Percentiles rank a stretch among this genome's conserved stretches.
Evolutionary conservation across 2,329 filamentous ascomycete species (phyloP).

Genomic region (Venturia oleaginea): DNA sequence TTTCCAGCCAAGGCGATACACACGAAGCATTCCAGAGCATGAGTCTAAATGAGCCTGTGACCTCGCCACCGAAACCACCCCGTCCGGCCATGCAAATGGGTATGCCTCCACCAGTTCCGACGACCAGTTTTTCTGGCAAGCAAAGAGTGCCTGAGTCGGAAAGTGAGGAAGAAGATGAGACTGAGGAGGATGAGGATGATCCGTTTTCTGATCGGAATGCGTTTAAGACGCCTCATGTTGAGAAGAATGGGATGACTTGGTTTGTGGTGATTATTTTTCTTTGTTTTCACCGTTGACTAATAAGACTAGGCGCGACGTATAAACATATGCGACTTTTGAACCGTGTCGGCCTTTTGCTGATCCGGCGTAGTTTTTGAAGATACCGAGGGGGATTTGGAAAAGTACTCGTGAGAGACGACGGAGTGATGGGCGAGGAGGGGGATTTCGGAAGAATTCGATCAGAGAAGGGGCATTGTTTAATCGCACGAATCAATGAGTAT

Average conservation of each 20-base stretch:
- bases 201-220: slow-evolving; percentile 81
- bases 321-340: neutral
- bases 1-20: slow-evolving; percentile 13
- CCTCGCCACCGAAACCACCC: slow-evolving; percentile 40
- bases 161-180: slow-evolving; percentile 39
- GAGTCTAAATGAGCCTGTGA: slow-evolving; percentile 26
- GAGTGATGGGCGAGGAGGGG: neutral
- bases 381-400: neutral
- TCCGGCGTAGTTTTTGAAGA: neutral
- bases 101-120: slow-evolving; percentile 23
- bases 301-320: neutral
- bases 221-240: slow-evolving; percentile 44
- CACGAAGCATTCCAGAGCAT: slow-evolving; percentile 37
- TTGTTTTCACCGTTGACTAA: neutral
- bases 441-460: neutral
- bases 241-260: slow-evolving; percentile 30
- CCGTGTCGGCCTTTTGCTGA: neutral
- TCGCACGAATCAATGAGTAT: too few species aligned
- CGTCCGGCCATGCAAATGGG: slow-evolving; percentile 34
- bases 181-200: slow-evolving; percentile 41
- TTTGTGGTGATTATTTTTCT: slow-evolving; percentile 8
- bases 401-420: neutral
- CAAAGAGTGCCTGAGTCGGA: slow-evolving; percentile 43
- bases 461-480: too few species aligned
- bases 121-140: slow-evolving; percentile 22